These are phyloP conservation scores for Carex kokanica DNA, from an alignment of 176 grass and related monocot species.

Conservation along the genomic window DNA sequence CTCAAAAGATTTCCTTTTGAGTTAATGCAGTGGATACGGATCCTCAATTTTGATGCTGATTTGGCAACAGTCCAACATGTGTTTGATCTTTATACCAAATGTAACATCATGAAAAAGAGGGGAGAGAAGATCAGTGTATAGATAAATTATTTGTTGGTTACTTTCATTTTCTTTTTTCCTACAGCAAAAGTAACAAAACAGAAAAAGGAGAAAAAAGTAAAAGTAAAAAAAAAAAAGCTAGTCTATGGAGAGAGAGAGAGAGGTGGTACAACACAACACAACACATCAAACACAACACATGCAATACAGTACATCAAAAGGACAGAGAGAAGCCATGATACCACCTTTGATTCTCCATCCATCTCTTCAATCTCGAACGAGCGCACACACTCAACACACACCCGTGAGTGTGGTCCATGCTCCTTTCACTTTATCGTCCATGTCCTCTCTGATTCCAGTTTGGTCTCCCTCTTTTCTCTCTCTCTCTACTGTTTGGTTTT, in stretches of 20 bases:
- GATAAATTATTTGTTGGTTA: conserved; percentile 31
- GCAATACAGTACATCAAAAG: conserved; percentile 14
- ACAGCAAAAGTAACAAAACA: conserved; percentile 32
- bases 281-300: conserved; percentile 11
- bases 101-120: neutral
- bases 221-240: conserved; percentile 23
- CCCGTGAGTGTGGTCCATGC: conserved; percentile 42
- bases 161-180: conserved; percentile 28
- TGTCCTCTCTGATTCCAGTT: conserved; percentile 32
- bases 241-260: conserved; percentile 24
- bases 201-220: conserved; percentile 16
- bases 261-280: conserved; percentile 12
- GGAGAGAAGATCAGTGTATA: neutral
- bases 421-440: conserved; percentile 15
- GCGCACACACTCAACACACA: conserved; percentile 4
- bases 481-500: conserved; percentile 44
- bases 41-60: neutral
- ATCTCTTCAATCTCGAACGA: neutral
- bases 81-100: neutral
- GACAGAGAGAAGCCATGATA: conserved; percentile 24
- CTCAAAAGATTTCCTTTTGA: too few relatives aligned
- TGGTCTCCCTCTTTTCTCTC: conserved; percentile 27
- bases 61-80: neutral
- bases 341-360: conserved; percentile 36
- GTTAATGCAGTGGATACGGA: too few relatives aligned